Evolutionary conservation across 345 rosid species (phyloP).

Genomic region (Eucalyptus pauciflora): DNA sequence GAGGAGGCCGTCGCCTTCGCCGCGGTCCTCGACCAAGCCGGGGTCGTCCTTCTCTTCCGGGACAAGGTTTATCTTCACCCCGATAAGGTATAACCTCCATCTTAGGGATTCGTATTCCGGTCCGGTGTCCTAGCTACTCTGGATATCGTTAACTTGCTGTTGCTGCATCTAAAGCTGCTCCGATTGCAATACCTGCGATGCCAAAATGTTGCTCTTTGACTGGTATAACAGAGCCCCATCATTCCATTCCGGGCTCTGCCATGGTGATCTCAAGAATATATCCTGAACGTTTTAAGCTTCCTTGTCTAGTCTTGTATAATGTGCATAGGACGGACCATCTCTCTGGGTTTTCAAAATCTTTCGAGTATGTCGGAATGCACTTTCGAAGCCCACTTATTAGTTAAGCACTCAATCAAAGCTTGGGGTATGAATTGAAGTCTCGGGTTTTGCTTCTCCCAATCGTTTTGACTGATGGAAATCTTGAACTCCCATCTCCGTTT

Average conservation of each 20-base stretch:
- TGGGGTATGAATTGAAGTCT: background rate
- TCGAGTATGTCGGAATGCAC: background rate
- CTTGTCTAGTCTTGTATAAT: background rate
- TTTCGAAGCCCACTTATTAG: background rate
- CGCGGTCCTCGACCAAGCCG: constrained; percentile 81
- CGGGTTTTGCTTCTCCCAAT: background rate
- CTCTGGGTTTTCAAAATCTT: background rate
- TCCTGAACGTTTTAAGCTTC: background rate
- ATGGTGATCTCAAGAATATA: background rate
- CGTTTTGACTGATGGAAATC: background rate
- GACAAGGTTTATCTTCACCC: constrained; percentile 87
- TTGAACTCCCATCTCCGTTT: background rate
- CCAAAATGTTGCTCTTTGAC: background rate
- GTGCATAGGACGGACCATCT: background rate
- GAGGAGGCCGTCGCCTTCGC: constrained; percentile 74
- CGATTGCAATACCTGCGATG: background rate
- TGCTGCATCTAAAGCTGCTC: background rate
- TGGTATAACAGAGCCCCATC: background rate
- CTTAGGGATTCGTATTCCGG: background rate
- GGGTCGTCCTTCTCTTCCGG: constrained; percentile 72
- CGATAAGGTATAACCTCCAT: constrained; percentile 42
- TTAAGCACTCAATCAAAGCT: background rate
- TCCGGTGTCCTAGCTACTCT: background rate
- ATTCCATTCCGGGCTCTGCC: background rate
- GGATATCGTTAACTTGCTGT: background rate